Conservation (phyloP, 2,329 filamentous ascomycete genomes). For the Talaromyces rugulosus region DNA sequence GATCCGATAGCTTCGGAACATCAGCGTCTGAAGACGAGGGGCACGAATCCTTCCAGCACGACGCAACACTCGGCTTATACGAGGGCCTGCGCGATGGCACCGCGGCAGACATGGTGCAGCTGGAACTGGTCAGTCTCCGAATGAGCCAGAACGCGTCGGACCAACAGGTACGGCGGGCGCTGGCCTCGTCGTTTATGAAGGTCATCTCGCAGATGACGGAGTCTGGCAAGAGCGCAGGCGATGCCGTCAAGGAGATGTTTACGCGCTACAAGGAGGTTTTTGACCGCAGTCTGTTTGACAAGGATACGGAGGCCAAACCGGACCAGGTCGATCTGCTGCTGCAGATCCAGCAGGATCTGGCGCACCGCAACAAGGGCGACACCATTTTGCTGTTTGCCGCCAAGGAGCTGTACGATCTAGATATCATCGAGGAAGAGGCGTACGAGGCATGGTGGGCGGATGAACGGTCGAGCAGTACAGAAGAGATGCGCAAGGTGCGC, state of each 20-base stretch:
- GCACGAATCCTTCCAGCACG: slow-evolving; percentile 72
- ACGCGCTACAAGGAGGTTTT: slow-evolving; percentile 61
- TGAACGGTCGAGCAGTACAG: slow-evolving; percentile 61
- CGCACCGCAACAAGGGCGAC: slow-evolving; percentile 60
- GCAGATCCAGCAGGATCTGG: slow-evolving; percentile 74
- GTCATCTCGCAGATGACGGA: slow-evolving; percentile 64
- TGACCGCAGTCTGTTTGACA: slow-evolving; percentile 56
- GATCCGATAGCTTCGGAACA: slow-evolving; percentile 68
- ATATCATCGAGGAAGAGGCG: slow-evolving; percentile 84
- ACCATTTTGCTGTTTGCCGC: slow-evolving; percentile 70
- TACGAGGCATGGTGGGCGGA: slow-evolving; percentile 87
- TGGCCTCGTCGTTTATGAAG: slow-evolving; percentile 80
- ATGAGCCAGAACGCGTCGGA: slow-evolving; percentile 89
- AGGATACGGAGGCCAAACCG: slow-evolving; percentile 46
- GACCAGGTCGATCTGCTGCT: slow-evolving; percentile 86
- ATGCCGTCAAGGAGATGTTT: slow-evolving; percentile 62
- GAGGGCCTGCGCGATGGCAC: slow-evolving; percentile 73
- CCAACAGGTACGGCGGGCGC: slow-evolving; percentile 77
- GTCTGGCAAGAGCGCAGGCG: slow-evolving; percentile 53
- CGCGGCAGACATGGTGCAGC: slow-evolving; percentile 77
- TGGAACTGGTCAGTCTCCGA: slow-evolving; percentile 90
- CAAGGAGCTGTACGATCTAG: slow-evolving; percentile 79
- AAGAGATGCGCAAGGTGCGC: slow-evolving; percentile 66
- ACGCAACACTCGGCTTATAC: slow-evolving; percentile 80
- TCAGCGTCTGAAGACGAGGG: slow-evolving; percentile 59